Conservation (phyloP, 208 protist species). For the Acanthamoeba triangularis region DNA sequence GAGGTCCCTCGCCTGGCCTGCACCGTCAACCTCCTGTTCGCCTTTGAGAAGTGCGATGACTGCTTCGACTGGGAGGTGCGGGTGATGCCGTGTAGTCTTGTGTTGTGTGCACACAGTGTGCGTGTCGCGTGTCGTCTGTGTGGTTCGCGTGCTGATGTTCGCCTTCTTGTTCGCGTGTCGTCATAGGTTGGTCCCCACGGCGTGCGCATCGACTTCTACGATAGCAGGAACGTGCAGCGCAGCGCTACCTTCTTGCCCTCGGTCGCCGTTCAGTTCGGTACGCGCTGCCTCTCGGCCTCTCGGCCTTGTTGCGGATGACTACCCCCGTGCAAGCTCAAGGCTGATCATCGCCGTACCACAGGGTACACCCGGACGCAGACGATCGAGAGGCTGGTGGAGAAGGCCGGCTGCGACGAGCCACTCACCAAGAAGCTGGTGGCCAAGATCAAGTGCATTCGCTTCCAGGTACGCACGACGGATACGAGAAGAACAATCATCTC, state of each 20-base stretch:
- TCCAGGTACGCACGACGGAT: neutral
- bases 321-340: neutral
- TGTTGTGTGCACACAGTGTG: neutral
- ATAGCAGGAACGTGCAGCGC: conserved; percentile 11
- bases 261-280: conserved; percentile 56
- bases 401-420: conserved; percentile 21
- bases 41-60: conserved; percentile 31
- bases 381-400: conserved; percentile 54
- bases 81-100: neutral
- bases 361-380: conserved; percentile 9
- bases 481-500: neutral
- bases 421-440: conserved; percentile 28
- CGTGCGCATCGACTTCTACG: conserved; percentile 35
- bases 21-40: conserved; percentile 53
- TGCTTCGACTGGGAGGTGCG: conserved; percentile 64
- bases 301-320: neutral
- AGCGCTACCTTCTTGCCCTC: conserved; percentile 47
- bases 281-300: neutral
- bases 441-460: conserved; percentile 54
- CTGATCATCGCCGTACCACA: neutral
- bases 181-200: conserved; percentile 35
- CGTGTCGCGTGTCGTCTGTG: neutral
- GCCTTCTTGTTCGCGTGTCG: neutral
- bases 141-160: too few relatives aligned
- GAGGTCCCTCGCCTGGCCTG: conserved; percentile 54